Evolutionary conservation across 106 monocot genomes (phyloP).

Genomic region (Vanilla planifolia): DNA sequence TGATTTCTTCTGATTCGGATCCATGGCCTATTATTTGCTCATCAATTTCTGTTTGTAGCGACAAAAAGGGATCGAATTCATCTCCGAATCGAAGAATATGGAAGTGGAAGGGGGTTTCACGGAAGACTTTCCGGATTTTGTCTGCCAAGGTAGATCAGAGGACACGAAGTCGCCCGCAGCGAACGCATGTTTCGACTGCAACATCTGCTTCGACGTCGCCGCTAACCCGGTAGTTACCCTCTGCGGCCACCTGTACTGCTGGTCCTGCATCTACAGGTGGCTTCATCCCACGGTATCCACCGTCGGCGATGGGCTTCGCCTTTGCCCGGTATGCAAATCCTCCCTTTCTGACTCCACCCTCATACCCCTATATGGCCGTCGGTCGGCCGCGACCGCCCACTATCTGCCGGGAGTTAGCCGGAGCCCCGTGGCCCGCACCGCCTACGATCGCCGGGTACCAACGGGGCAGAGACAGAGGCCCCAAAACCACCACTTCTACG

Average conservation of each 20-base stretch:
- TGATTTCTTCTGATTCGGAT: too few relatives aligned
- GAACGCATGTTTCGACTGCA: constrained; percentile 81
- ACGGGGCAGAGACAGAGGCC: too few relatives aligned
- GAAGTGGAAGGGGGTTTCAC: background rate
- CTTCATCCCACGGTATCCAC: constrained; percentile 39
- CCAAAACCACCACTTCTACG: constrained; percentile 6
- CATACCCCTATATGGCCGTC: too few relatives aligned
- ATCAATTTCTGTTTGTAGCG: too few relatives aligned
- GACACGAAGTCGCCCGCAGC: constrained; percentile 4
- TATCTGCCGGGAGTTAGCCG: too few relatives aligned
- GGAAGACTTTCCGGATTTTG: background rate
- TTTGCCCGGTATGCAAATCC: too few relatives aligned
- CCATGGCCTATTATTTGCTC: too few relatives aligned
- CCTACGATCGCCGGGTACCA: constrained; percentile 12
- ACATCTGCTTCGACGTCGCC: constrained; percentile 82
- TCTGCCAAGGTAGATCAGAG: background rate
- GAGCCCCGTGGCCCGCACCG: constrained; percentile 1
- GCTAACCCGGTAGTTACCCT: constrained; percentile 87
- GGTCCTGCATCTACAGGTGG: constrained; percentile 97
- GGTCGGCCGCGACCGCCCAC: too few relatives aligned
- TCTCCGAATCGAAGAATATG: too few relatives aligned
- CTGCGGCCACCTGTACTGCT: constrained; percentile 98
- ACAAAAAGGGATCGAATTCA: too few relatives aligned
- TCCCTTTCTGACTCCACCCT: too few relatives aligned
- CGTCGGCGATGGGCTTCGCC: too few relatives aligned